Base-by-base conservation (phyloP, 2,329 filamentous ascomycete genomes). In the Didymella sp. region DNA sequence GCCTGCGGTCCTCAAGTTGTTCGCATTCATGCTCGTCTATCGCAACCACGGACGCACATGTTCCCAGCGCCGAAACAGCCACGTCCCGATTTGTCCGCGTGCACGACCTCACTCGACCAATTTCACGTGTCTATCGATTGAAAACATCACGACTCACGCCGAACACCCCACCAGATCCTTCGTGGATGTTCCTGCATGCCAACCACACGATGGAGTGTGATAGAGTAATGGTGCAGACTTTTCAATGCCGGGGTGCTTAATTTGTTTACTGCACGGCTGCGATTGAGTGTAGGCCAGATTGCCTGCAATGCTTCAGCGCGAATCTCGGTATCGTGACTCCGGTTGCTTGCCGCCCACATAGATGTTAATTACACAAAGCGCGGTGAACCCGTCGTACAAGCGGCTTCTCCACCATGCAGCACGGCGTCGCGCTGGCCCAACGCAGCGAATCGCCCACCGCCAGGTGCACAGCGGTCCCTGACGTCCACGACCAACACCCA, bases 51-150 rank as follows among this genome's bases (percentile, higher is more conserved):
- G n/a, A n/a, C n/a, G n/a, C n/a, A n/a, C 19, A 9, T 33, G 43
- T 50, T 24, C 49, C 17, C 15, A 27, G 25, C 25, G 24, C 27
- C 54, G 48, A 56, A 56, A 56, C 53, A 51, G 31, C 47, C 53
- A 13, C 24, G 15, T 38, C 47, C 54, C 24, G 17, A 47, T 51
- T 3, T 9, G 30, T 43, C 19, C 19, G 22, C 47, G 35, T 43
- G 54, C 54, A 51, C 51, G 37, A 48, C 51, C 15, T 15, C 52
- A 45, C 45, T 46, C 46, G 42, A 50, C 42, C 21, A 46, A 50
- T 44, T 50, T 50, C 43, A 44, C 38, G 15, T 31, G 31, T 40
- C 8, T 46, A 55, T 55, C 40, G 45, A 19, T 45, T 44, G 38
- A 19, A 24, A 45, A 45, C 25, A 46, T 25, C 28, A 35, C 37